Percentiles rank a stretch among this genome's conserved stretches.
Conservation (phyloP, 257 asterid species). For the Nicotiana sylvestris region DNA sequence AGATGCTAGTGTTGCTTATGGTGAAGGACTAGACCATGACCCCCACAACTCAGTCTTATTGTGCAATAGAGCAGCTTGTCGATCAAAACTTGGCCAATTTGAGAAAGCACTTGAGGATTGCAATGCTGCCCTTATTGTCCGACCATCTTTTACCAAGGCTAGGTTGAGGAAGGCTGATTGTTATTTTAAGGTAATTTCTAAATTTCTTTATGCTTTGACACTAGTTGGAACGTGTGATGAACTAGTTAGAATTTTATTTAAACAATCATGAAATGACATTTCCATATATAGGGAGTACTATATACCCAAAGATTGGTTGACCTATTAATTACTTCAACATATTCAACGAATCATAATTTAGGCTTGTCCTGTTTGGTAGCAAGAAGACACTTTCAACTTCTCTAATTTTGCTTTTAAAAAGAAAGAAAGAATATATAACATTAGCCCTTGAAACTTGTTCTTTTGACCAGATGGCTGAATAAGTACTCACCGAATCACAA, state of each 20-base stretch:
- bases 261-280: neutral
- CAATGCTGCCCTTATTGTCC: conserved; percentile 45
- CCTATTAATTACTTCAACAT: neutral
- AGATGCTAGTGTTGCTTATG: conserved; percentile 62
- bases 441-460: neutral
- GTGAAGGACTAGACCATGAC: conserved; percentile 66
- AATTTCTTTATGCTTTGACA: neutral
- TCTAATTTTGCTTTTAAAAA: neutral
- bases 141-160: conserved; percentile 63
- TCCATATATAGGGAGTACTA: neutral
- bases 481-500: neutral
- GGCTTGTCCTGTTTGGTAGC: neutral
- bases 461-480: neutral
- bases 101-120: conserved; percentile 71
- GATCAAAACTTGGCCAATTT: conserved; percentile 51
- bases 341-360: neutral
- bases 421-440: neutral
- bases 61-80: conserved; percentile 74
- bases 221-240: neutral
- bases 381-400: neutral
- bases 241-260: neutral
- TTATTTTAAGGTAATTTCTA: conserved; percentile 44
- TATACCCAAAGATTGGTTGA: neutral
- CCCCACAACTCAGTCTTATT: conserved; percentile 54
- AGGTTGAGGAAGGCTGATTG: conserved; percentile 71